Conservation (phyloP, 2,329 filamentous ascomycete genomes). For the Myriosclerotinia duriaeana region DNA sequence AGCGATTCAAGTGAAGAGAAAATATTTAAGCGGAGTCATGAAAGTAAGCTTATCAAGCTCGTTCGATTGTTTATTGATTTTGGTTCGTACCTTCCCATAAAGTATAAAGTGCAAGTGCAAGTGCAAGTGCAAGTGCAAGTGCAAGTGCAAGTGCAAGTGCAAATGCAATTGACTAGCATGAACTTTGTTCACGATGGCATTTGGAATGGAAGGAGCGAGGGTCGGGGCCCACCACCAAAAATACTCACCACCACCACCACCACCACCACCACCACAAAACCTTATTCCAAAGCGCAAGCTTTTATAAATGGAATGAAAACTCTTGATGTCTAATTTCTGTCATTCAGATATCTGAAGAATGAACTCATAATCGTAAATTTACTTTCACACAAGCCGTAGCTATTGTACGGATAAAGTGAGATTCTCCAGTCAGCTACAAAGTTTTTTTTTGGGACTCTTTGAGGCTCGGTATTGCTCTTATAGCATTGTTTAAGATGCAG, state of each 20-base stretch:
- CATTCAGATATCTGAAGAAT: neutral
- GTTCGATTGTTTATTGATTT: neutral
- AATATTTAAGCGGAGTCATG: neutral
- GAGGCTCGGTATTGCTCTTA: neutral
- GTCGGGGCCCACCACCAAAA: neutral
- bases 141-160: too few species aligned
- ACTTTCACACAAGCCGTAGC: neutral
- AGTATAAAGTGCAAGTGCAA: too few species aligned
- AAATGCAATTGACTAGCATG: neutral
- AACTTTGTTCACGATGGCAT: neutral
- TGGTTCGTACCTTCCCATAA: neutral
- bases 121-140: too few species aligned
- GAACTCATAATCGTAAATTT: neutral
- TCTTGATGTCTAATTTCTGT: neutral
- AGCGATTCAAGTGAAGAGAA: neutral
- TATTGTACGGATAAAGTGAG: neutral
- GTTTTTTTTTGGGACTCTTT: neutral
- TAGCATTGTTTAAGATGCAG: too few species aligned
- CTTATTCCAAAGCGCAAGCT: neutral
- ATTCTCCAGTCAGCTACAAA: neutral
- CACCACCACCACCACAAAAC: neutral
- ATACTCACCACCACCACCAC: neutral
- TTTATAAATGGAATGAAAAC: neutral
- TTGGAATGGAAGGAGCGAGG: conserved; percentile 2
- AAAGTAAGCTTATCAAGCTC: neutral